Conservation (phyloP, 805 yeast species). For the Pichia californica region DNA sequence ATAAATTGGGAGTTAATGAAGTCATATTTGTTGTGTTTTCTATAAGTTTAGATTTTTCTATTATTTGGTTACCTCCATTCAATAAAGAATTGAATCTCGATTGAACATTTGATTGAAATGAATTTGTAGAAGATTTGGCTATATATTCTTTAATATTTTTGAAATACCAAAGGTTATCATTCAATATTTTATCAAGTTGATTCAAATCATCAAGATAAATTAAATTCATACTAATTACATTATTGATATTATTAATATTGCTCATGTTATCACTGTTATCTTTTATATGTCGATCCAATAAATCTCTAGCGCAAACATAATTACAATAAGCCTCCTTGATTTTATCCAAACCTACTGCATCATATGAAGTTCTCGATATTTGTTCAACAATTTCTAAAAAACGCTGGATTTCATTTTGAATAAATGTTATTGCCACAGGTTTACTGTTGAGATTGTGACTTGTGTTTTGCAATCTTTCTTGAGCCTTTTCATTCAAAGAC, state of each 20-base stretch:
- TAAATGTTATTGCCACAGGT: background rate
- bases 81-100: conserved; percentile 7
- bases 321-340: conserved; percentile 7
- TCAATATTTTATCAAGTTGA: background rate
- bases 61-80: conserved; percentile 6
- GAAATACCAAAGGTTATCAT: conserved; percentile 1
- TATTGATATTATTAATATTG: background rate
- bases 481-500: conserved; percentile 1
- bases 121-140: background rate
- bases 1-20: background rate
- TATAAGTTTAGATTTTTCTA: conserved; percentile 7
- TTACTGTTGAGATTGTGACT: background rate
- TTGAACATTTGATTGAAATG: conserved; percentile 6
- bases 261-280: background rate
- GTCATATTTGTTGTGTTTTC: background rate
- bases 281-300: conserved; percentile 1
- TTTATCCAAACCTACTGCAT: conserved; percentile 1
- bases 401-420: background rate
- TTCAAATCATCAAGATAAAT: background rate
- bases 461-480: background rate
- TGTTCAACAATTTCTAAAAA: background rate
- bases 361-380: background rate
- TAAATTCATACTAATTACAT: background rate
- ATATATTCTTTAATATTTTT: conserved; percentile 7
- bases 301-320: background rate